Evolutionary conservation across 441 rosid species (phyloP), one percentile per base, ranked within the genome.

Genomic region (Oxalis stricta): DNA sequence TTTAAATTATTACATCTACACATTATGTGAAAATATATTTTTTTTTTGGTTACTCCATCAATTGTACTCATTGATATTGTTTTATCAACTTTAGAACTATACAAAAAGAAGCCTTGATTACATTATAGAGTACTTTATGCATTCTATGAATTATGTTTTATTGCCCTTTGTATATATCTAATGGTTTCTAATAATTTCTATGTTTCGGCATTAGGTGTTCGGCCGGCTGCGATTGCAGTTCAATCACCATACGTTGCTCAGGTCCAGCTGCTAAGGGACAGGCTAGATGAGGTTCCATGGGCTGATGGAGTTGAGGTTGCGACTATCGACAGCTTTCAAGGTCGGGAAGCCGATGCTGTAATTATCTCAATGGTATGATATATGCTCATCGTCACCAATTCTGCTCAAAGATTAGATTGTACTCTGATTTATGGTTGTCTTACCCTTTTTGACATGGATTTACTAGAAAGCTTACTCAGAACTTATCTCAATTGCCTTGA

Each of bases 201-300:
- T 32, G 33, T 40, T 23, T 46, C 33, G 30, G 10, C 45, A 31
- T 28, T 35, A 83, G 98, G 98, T 63, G 89, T 91, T 26, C 64
- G 71, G 60, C 89, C 98, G 49, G 45, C 64, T 41, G 70, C 80
- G 13, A 80, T 91, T 18, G 89, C 87, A 0, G 87, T 91, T 55
- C 93, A 91, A 61, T 91, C 98, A 36, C 96, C 98, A 38, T 91
- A 91, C 57, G 98, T 91, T 55, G 93, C 98, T 38, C 98, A 91
- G 61, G 98, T 91, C 52, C 98, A 91, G 40, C 91, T 76, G 46
- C 59, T 85, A 58, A 76, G 93, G 64, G 93, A 91, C 30, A 76
- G 89, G 64, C 82, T 91, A 29, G 82, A 81, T 48, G 93, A 85
- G 61, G 56, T 70, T 51, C 93, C 94, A 35, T 82, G 65, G 60